phyloP scores from a whole-genome alignment of 1,284 basidiomycete genomes.

The Malassezia equina region DNA sequence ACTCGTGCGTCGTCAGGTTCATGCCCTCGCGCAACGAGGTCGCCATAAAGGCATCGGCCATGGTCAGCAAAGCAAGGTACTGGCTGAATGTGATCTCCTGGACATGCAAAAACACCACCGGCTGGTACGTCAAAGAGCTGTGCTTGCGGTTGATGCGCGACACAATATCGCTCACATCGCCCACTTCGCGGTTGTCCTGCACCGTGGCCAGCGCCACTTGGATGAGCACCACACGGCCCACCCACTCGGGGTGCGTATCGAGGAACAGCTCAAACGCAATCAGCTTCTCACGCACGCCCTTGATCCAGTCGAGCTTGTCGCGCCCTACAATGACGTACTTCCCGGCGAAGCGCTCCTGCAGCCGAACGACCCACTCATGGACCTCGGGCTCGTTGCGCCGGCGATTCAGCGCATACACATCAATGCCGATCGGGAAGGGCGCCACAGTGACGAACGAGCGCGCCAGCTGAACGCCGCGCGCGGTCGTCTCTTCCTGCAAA shows the following conservation, averaged over 20 bases:
- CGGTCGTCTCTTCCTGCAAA: conserved; percentile 66
- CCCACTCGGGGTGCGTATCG: conserved; percentile 65
- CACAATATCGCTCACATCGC: conserved; percentile 65
- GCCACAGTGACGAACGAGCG: conserved; percentile 65
- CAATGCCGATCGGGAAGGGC: conserved; percentile 81
- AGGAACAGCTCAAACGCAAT: conserved; percentile 74
- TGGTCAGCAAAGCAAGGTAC: conserved; percentile 68
- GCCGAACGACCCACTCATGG: conserved; percentile 64
- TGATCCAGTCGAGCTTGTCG: conserved; percentile 76
- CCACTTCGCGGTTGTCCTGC: conserved; percentile 63
- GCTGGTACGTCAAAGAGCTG: conserved; percentile 73
- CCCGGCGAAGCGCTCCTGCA: conserved; percentile 67
- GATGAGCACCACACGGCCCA: conserved; percentile 69
- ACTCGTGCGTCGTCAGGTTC: conserved; percentile 73
- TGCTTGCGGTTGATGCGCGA: conserved; percentile 71
- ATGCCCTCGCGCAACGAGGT: conserved; percentile 76
- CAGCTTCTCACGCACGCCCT: conserved; percentile 72
- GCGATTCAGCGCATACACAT: conserved; percentile 61
- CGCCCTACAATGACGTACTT: conserved; percentile 76
- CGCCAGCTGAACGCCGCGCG: conserved; percentile 63
- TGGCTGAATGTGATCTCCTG: conserved; percentile 76
- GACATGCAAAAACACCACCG: conserved; percentile 74
- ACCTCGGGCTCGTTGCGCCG: conserved; percentile 69
- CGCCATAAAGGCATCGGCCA: conserved; percentile 77
- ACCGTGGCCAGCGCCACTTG: conserved; percentile 77